Evolutionary conservation across 2,329 filamentous ascomycete species (phyloP).

Genomic region (Macrophomina phaseolina): DNA sequence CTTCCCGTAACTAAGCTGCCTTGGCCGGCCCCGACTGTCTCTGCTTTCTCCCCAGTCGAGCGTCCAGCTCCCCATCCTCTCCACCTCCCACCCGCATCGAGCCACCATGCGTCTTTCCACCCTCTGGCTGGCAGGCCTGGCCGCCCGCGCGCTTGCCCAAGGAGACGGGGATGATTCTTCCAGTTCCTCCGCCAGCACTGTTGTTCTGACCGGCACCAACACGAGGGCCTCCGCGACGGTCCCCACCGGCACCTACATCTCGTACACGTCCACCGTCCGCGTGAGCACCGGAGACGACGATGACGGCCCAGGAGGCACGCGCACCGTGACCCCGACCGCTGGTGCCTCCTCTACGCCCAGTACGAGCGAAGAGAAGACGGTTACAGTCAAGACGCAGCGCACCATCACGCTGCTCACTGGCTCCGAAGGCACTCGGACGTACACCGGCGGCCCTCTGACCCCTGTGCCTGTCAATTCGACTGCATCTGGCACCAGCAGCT

Average conservation of each 20-base stretch:
- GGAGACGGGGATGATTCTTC: slow-evolving; percentile 13
- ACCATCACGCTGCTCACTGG: slow-evolving; percentile 26
- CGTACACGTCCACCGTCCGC: slow-evolving; percentile 17
- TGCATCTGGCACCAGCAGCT: slow-evolving; percentile 35
- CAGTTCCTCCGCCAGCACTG: neutral
- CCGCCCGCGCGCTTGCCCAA: slow-evolving; percentile 17
- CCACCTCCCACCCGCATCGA: slow-evolving; percentile 11
- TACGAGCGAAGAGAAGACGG: slow-evolving; percentile 16
- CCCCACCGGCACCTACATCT: slow-evolving; percentile 27
- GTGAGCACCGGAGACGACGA: slow-evolving; percentile 13
- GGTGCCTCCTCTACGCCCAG: slow-evolving; percentile 1
- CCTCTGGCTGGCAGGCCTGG: slow-evolving; percentile 15
- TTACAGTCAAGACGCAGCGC: slow-evolving; percentile 13
- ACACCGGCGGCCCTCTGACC: slow-evolving; percentile 23
- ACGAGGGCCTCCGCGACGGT: slow-evolving; percentile 1
- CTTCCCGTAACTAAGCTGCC: neutral
- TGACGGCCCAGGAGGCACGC: neutral
- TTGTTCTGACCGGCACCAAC: slow-evolving; percentile 21
- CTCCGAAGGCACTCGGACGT: slow-evolving; percentile 11
- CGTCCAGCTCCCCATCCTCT: slow-evolving; percentile 4
- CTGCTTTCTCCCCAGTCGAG: slow-evolving; percentile 18
- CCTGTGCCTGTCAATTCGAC: slow-evolving; percentile 5
- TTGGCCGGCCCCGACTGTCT: slow-evolving; percentile 15
- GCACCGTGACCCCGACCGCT: slow-evolving; percentile 6
- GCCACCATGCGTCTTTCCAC: slow-evolving; percentile 21